phyloP scores from a whole-genome alignment of 1,284 basidiomycete species.

The Pisolithus thermaeus region DNA sequence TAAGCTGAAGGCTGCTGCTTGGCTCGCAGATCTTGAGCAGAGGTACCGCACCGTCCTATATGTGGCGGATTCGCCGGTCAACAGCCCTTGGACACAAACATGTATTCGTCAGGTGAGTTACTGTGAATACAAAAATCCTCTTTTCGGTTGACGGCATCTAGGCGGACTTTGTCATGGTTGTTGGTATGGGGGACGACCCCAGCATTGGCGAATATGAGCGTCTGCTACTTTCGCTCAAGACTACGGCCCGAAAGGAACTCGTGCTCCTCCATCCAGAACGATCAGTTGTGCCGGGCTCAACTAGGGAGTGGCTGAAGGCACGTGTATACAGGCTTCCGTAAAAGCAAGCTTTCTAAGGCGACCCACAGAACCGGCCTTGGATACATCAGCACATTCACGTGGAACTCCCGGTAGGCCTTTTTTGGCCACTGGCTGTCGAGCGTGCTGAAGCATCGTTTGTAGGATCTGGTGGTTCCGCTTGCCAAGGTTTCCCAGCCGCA shows the following conservation, averaged over 20 bases:
- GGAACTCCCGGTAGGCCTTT: slow-evolving; percentile 65
- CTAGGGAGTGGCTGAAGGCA: slow-evolving; percentile 94
- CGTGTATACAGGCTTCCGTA: slow-evolving; percentile 11
- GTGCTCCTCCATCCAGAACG: slow-evolving; percentile 92
- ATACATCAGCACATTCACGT: slow-evolving; percentile 90
- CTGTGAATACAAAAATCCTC: neutral
- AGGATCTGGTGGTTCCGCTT: slow-evolving; percentile 63
- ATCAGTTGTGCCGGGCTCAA: slow-evolving; percentile 86
- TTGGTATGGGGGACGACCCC: slow-evolving; percentile 93
- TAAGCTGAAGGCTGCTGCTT: slow-evolving; percentile 88
- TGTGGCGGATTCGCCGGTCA: slow-evolving; percentile 89
- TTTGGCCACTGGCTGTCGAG: neutral
- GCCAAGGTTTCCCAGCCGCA: slow-evolving; percentile 57
- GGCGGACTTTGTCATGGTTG: slow-evolving; percentile 94
- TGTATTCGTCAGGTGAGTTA: slow-evolving; percentile 80
- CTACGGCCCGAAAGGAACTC: slow-evolving; percentile 95
- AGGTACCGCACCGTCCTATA: slow-evolving; percentile 88
- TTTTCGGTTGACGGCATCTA: slow-evolving; percentile 28
- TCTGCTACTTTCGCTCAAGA: slow-evolving; percentile 89
- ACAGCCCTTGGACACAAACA: slow-evolving; percentile 94
- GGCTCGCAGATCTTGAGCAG: slow-evolving; percentile 94
- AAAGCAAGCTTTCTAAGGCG: slow-evolving; percentile 3
- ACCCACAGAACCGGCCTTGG: slow-evolving; percentile 82
- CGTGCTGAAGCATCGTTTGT: neutral
- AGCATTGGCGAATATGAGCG: slow-evolving; percentile 90